These are phyloP conservation scores for Euphrasia arctica DNA, from an alignment of 305 asterid species.

Conservation along the genomic window DNA sequence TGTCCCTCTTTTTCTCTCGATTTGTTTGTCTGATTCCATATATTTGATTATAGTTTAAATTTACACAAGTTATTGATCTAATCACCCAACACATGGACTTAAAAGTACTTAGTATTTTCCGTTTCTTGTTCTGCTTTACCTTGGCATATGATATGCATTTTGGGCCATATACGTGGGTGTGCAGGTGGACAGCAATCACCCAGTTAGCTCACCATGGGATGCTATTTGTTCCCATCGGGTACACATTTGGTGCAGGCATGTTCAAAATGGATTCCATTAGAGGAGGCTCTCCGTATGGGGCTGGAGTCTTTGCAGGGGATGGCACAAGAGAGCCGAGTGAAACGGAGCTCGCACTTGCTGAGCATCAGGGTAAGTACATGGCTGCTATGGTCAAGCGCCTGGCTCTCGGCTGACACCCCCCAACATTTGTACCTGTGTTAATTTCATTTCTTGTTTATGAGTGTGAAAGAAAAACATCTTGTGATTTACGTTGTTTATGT, in stretches of 20 bases:
- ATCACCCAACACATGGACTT: not conserved
- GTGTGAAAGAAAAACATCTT: not conserved
- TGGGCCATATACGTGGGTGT: not conserved
- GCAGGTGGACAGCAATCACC: slow-evolving; percentile 86
- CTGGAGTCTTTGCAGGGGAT: slow-evolving; percentile 87
- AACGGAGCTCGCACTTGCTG: slow-evolving; percentile 73
- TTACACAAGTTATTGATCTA: not conserved
- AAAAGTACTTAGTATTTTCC: not conserved
- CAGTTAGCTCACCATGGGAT: slow-evolving; percentile 89
- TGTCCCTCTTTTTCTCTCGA: not conserved
- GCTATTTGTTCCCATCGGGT: slow-evolving; percentile 75
- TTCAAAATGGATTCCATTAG: slow-evolving; percentile 73
- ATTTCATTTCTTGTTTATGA: not conserved
- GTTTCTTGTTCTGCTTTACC: not conserved
- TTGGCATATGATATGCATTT: not conserved
- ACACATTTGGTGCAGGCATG: slow-evolving; percentile 75
- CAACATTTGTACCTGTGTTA: not conserved
- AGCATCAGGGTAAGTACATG: slow-evolving; percentile 93
- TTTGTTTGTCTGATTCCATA: not conserved
- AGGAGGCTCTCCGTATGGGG: slow-evolving; percentile 90
- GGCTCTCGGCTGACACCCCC: slow-evolving; percentile 34
- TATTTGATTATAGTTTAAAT: not conserved
- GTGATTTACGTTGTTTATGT: not conserved
- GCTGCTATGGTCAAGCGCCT: slow-evolving; percentile 64
- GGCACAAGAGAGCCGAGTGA: slow-evolving; percentile 75